These are phyloP conservation scores for Nothomitra cinnamomea DNA, from an alignment of 2,329 filamentous ascomycete species.

Conservation along the genomic window DNA sequence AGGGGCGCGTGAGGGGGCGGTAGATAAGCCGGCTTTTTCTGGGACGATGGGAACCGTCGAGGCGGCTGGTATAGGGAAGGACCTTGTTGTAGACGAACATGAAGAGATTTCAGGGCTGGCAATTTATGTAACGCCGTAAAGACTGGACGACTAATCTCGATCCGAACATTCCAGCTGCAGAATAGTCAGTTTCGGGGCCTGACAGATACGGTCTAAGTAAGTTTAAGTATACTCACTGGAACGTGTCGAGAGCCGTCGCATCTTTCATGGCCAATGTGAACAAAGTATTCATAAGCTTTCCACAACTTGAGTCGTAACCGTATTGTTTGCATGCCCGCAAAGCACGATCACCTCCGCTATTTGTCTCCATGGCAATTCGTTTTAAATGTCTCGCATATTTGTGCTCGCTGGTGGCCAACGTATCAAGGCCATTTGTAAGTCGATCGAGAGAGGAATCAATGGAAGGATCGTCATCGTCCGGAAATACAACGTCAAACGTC, in stretches of 20 bases:
- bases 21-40: constrained; percentile 6
- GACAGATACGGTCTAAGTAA: not conserved
- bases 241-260: constrained; percentile 36
- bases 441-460: constrained; percentile 36
- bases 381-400: constrained; percentile 42
- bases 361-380: constrained; percentile 38
- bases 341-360: constrained; percentile 34
- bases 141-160: constrained; percentile 42
- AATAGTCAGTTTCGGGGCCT: not conserved
- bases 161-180: constrained; percentile 43
- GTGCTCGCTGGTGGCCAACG: constrained; percentile 45
- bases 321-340: constrained; percentile 27
- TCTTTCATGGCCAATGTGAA: constrained; percentile 39
- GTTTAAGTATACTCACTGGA: constrained; percentile 27
- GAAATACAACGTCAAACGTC: constrained; percentile 42
- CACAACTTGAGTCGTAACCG: constrained; percentile 36
- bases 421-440: constrained; percentile 40
- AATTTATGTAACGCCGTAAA: constrained; percentile 40
- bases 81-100: constrained; percentile 41
- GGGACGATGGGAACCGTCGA: constrained; percentile 27
- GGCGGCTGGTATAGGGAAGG: constrained; percentile 36
- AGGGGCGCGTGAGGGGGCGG: constrained; percentile 1
- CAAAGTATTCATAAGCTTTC: constrained; percentile 47
- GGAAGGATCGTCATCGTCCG: constrained; percentile 37
- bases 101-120: constrained; percentile 32